phyloP scores from a whole-genome alignment of 2,329 filamentous ascomycete species.

The Fusarium verrucosum region DNA sequence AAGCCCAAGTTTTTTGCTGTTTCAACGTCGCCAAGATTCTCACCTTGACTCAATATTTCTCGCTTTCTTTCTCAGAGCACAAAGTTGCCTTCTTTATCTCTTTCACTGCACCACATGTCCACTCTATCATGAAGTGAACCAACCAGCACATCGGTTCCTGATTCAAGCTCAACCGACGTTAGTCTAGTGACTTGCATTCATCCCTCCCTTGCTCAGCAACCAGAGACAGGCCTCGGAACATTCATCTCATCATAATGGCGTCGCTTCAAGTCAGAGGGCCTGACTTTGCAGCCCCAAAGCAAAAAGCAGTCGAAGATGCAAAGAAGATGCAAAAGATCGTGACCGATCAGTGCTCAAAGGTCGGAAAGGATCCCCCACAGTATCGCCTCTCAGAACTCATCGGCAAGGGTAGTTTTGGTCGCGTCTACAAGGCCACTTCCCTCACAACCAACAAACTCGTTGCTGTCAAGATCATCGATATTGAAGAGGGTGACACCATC shows the following conservation, averaged over 20 bases:
- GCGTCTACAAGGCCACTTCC: constrained; percentile 73
- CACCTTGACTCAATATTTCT: not conserved
- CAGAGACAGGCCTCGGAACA: constrained; percentile 16
- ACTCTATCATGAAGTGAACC: constrained; percentile 35
- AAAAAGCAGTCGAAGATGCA: constrained; percentile 74
- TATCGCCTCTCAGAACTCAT: constrained; percentile 78
- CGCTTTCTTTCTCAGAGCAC: not conserved
- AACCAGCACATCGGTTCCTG: constrained; percentile 4
- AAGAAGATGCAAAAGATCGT: constrained; percentile 74
- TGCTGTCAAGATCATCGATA: constrained; percentile 84
- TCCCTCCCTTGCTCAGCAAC: constrained; percentile 16
- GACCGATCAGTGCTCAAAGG: constrained; percentile 67
- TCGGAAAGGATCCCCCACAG: constrained; percentile 67
- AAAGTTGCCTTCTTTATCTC: no score
- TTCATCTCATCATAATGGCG: constrained; percentile 48
- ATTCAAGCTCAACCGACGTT: constrained; percentile 19
- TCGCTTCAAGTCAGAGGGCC: constrained; percentile 55
- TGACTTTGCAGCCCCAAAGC: constrained; percentile 59
- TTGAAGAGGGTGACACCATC: constrained; percentile 77
- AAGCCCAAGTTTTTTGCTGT: constrained; percentile 15
- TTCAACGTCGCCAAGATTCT: constrained; percentile 24
- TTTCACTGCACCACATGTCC: constrained; percentile 10
- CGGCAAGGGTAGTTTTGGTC: constrained; percentile 77
- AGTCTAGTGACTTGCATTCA: not conserved
- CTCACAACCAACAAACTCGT: constrained; percentile 64